These are phyloP conservation scores for Sporothrix schenckii DNA, from an alignment of 2,329 filamentous ascomycete species.

Conservation along the genomic window DNA sequence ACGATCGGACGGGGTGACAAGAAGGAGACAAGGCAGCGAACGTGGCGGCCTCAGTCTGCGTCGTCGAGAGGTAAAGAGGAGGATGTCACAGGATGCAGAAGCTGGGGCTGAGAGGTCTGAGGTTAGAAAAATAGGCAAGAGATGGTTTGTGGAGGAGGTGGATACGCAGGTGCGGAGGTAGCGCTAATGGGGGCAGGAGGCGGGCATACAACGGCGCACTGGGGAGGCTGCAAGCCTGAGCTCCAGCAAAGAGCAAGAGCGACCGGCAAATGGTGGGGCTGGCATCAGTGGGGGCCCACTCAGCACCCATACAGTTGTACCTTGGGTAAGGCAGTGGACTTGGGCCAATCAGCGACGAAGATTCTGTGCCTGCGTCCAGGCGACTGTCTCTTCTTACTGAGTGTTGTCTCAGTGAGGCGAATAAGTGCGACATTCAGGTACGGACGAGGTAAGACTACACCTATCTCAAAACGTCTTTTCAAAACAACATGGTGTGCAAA, in stretches of 20 bases:
- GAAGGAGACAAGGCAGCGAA: not conserved
- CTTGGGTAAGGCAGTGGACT: not conserved
- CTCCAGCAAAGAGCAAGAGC: not conserved
- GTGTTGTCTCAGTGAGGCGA: not conserved
- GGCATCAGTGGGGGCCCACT: constrained; percentile 21
- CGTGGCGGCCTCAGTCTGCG: not conserved
- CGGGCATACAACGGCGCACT: not conserved
- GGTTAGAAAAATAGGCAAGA: not conserved
- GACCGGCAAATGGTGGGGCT: constrained; percentile 17
- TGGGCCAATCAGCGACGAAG: not conserved
- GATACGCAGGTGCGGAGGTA: constrained; percentile 17
- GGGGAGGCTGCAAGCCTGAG: constrained; percentile 16
- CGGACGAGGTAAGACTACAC: too few species aligned
- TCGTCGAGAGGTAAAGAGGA: not conserved
- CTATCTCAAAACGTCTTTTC: too few species aligned
- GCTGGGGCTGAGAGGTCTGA: not conserved
- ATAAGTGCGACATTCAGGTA: not conserved
- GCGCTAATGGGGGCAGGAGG: constrained; percentile 23
- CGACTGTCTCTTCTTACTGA: constrained; percentile 19
- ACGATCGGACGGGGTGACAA: not conserved
- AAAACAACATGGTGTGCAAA: too few species aligned
- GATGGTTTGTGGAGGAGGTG: not conserved
- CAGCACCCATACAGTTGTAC: constrained; percentile 5
- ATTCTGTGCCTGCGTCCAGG: not conserved
- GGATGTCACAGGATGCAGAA: not conserved